phyloP scores from a whole-genome alignment of 176 grass and related monocot genomes.

The Oryza australiensis region DNA sequence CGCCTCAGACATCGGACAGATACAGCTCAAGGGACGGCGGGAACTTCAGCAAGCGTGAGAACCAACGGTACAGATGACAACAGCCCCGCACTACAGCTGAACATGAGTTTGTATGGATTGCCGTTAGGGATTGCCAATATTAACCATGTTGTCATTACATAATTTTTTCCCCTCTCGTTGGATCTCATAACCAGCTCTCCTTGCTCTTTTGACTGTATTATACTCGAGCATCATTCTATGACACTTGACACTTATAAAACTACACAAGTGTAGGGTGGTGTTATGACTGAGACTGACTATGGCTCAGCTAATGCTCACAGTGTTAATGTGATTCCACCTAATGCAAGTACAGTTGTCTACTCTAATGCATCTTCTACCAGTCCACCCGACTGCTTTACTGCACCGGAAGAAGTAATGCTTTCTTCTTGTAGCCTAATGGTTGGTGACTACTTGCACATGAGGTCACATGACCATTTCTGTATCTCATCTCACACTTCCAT shows the following conservation, averaged over 20 bases:
- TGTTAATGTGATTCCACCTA: slow-evolving; percentile 34
- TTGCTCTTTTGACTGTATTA: slow-evolving; percentile 59
- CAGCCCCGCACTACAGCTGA: neutral
- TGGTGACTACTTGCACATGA: slow-evolving; percentile 41
- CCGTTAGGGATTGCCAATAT: slow-evolving; percentile 42
- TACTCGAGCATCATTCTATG: slow-evolving; percentile 58
- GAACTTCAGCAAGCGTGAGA: slow-evolving; percentile 57
- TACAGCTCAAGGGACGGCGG: slow-evolving; percentile 57
- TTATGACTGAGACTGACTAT: slow-evolving; percentile 37
- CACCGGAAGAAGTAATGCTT: slow-evolving; percentile 8
- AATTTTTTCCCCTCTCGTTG: slow-evolving; percentile 13
- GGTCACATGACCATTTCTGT: slow-evolving; percentile 43
- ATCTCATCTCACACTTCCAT: slow-evolving; percentile 24
- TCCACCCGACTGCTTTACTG: neutral
- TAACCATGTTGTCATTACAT: slow-evolving; percentile 42
- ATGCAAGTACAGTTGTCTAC: slow-evolving; percentile 31
- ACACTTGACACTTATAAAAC: slow-evolving; percentile 44
- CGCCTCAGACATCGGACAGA: slow-evolving; percentile 40
- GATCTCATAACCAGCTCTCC: slow-evolving; percentile 29
- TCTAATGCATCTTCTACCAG: slow-evolving; percentile 3
- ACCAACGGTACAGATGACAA: slow-evolving; percentile 56
- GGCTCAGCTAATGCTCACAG: neutral
- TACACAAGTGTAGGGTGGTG: slow-evolving; percentile 44
- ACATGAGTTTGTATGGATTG: slow-evolving; percentile 42
- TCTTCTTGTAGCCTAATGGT: slow-evolving; percentile 35